Conservation (phyloP, 2,329 filamentous ascomycete species). For the Ophiostoma montium region DNA sequence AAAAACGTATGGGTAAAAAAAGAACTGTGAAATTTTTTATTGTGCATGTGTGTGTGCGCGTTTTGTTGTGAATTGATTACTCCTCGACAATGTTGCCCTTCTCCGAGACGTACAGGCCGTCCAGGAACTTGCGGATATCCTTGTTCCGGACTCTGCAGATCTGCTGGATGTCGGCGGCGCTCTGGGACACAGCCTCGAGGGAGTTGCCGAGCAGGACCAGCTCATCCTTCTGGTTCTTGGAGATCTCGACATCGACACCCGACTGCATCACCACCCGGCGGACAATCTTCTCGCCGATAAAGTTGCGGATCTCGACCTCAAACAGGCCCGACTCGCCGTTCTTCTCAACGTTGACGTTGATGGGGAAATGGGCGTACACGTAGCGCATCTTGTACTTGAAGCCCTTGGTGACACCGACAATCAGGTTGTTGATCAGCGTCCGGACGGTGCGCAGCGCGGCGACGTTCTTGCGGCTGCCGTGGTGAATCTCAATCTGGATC, state of each 20-base stretch:
- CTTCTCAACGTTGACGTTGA: constrained; percentile 99
- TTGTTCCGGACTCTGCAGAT: constrained; percentile 99
- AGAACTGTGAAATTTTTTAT: constrained; percentile 1
- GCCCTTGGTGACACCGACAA: constrained; percentile 95
- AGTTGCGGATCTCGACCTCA: constrained; percentile 99
- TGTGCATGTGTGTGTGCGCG: background rate
- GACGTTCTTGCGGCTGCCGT: constrained; percentile 94
- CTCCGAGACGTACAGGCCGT: constrained; percentile 99
- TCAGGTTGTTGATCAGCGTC: constrained; percentile 96
- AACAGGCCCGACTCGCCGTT: constrained; percentile 74
- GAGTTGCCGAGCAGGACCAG: constrained; percentile 87
- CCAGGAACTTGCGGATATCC: constrained; percentile 99
- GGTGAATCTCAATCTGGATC: constrained; percentile 97
- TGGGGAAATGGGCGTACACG: constrained; percentile 99
- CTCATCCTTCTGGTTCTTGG: constrained; percentile 94
- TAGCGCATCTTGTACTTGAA: constrained; percentile 99
- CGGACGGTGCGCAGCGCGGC: constrained; percentile 96
- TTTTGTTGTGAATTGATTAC: too few species aligned
- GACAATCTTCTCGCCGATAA: constrained; percentile 98
- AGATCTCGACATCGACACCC: constrained; percentile 82
- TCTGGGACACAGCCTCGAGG: constrained; percentile 93
- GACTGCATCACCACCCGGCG: constrained; percentile 78
- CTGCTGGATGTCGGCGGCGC: constrained; percentile 98
- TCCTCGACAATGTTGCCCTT: constrained; percentile 83
- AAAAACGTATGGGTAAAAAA: background rate